Evolutionary conservation across 805 yeast species (phyloP).

Genomic region (Metschnikowia noctiluminum): DNA sequence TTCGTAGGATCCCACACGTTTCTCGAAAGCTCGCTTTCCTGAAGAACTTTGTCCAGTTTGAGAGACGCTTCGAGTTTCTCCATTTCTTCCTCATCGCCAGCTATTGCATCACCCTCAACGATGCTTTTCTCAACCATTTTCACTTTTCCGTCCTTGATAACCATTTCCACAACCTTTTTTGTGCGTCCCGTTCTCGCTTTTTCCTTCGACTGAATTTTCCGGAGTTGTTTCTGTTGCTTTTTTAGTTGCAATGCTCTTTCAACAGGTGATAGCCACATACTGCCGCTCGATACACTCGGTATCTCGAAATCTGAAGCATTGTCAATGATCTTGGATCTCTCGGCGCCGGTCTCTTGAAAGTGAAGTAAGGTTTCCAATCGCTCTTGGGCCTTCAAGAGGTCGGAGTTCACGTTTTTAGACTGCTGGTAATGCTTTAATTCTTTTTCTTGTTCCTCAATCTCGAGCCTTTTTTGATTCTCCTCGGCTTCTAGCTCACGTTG

Average conservation of each 20-base stretch:
- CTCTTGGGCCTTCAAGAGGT: conserved; percentile 64
- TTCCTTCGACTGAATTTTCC: conserved; percentile 60
- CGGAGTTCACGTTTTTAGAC: conserved; percentile 48
- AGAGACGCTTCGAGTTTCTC: conserved; percentile 34
- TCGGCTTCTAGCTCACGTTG: conserved; percentile 22
- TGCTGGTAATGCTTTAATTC: conserved; percentile 44
- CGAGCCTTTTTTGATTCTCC: conserved; percentile 24
- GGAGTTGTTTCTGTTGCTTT: conserved; percentile 72
- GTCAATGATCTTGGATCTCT: conserved; percentile 89
- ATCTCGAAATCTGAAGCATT: conserved; percentile 85
- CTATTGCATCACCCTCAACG: conserved; percentile 21
- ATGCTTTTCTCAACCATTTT: conserved; percentile 48
- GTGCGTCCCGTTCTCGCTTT: conserved; percentile 63
- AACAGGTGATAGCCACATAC: conserved; percentile 80
- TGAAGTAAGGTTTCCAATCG: conserved; percentile 69
- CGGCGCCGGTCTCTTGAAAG: conserved; percentile 84
- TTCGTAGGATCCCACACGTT: conserved; percentile 59
- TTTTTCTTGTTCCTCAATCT: conserved; percentile 38
- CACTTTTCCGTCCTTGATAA: conserved; percentile 78
- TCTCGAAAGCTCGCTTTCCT: conserved; percentile 31
- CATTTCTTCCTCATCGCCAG: conserved; percentile 34
- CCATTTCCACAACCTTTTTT: conserved; percentile 69
- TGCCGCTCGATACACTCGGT: conserved; percentile 45
- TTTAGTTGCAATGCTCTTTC: conserved; percentile 87
- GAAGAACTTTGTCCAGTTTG: conserved; percentile 19